Conservation (phyloP, 192 early-diverging fungal genomes). For the Coemansia reversa region DNA sequence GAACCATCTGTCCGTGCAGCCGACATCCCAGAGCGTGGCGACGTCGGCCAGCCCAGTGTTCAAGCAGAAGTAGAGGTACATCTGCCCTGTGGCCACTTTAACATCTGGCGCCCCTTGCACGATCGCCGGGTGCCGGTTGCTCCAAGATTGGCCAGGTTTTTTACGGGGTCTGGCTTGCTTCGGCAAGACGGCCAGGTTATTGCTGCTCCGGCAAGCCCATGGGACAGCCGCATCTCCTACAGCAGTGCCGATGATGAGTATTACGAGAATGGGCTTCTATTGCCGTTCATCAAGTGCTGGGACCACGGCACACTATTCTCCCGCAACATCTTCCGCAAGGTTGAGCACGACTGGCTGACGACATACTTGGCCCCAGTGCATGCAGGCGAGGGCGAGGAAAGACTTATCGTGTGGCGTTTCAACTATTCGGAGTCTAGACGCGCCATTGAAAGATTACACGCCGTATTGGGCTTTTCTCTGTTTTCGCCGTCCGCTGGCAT, state of each 20-base stretch:
- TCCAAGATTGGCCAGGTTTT: conserved; percentile 23
- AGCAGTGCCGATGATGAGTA: conserved; percentile 55
- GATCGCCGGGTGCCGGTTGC: conserved; percentile 23
- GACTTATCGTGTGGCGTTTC: conserved; percentile 42
- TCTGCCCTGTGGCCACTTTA: conserved; percentile 46
- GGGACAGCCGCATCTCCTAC: conserved; percentile 53
- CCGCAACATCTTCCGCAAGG: conserved; percentile 38
- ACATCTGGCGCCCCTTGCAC: conserved; percentile 48
- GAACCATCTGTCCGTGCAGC: conserved; percentile 24
- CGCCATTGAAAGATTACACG: conserved; percentile 19
- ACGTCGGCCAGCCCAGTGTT: not conserved
- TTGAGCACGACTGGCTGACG: conserved; percentile 54
- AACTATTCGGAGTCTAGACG: conserved; percentile 39
- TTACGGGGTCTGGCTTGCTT: conserved; percentile 1
- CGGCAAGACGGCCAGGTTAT: conserved; percentile 5
- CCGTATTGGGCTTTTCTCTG: conserved; percentile 28
- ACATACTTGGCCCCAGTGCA: conserved; percentile 38
- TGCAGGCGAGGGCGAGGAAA: not conserved
- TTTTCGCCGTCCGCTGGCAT: conserved; percentile 26
- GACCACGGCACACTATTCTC: conserved; percentile 23
- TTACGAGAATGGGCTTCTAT: conserved; percentile 45
- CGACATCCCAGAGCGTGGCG: not conserved
- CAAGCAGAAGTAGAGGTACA: conserved; percentile 28
- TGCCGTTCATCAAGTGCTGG: conserved; percentile 48
- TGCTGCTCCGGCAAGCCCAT: not conserved